Evolutionary conservation across 192 early-diverging fungal species (phyloP), one percentile per base, ranked within the genome.

Genomic region (Coemansia sp.): DNA sequence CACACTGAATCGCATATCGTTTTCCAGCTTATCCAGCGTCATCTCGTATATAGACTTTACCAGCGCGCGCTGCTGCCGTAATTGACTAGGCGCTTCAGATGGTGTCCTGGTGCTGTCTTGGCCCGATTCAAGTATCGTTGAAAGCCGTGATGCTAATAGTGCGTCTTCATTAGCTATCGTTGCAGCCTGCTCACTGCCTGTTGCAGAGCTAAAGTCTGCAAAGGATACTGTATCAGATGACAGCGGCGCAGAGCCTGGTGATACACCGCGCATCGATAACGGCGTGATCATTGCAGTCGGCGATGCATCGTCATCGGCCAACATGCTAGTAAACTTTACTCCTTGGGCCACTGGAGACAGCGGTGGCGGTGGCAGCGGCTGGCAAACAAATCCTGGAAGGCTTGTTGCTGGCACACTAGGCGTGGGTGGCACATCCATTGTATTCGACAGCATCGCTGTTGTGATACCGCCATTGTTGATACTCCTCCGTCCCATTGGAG

Each of bases 21-120:
- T 61, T 55, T 78, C 77, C n/a, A 80, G 64, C 65, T 80, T 74
- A 41, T 80, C 77, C 68, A 73, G 38, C 16, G 77, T 80, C 61
- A 80, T 66, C 22, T 66, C 71, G 20, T 80, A 80, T 48, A 71
- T 72, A 1, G 75, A 72, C 54, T 62, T 64, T 12, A 62, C 51
- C 2, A 65, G 61, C 24, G 43, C 70, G 10, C 54, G 69, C 22
- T 23, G 55, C 32, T 49, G 26, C 9, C 37, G 26, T 53, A 32
- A 16, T 14, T 63, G 59, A 14, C 29, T 24, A 39, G 51, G 41
- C 26, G 16, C 19, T 3, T 18, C 38, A 8, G 49, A 20, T 9
- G 59, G 11, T n/a, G 38, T 48, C 22, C 32, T 53, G 16, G 38
- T 43, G 18, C 58, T 57, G 57, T 66, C 50, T 4, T 69, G 64